Conservation (phyloP, 192 early-diverging fungal species). For the Coemansia sp. region DNA sequence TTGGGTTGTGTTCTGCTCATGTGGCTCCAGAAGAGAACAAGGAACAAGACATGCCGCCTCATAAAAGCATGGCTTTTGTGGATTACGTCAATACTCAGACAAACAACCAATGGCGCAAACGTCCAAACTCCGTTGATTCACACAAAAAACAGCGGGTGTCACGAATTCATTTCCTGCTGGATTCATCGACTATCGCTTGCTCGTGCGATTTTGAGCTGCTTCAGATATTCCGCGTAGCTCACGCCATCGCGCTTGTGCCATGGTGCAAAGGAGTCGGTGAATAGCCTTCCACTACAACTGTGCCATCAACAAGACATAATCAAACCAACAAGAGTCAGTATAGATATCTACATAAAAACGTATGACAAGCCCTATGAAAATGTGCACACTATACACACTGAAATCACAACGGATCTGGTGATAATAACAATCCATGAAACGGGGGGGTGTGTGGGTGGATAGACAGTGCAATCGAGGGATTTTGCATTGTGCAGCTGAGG, state of each 20-base stretch:
- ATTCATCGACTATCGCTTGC: constrained; percentile 22
- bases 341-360: not conserved
- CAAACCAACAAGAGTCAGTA: not conserved
- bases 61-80: not conserved
- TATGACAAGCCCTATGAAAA: not conserved
- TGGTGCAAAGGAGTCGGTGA: constrained; percentile 46
- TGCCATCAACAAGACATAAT: not conserved
- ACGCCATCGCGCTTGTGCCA: constrained; percentile 45
- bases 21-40: not conserved
- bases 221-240: constrained; percentile 38
- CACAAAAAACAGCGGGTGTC: no score
- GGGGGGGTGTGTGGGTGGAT: no score
- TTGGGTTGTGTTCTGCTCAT: not conserved
- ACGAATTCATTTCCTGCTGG: not conserved
- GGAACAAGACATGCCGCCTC: not conserved
- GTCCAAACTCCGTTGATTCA: not conserved
- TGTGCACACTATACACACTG: not conserved
- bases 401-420: not conserved
- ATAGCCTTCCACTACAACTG: constrained; percentile 43
- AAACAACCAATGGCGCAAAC: not conserved
- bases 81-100: constrained; percentile 3
- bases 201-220: constrained; percentile 45
- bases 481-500: not conserved
- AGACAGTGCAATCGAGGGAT: not conserved
- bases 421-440: not conserved